phyloP scores from a whole-genome alignment of 192 early-diverging fungal genomes.

The Polychytrium aggregatum region DNA sequence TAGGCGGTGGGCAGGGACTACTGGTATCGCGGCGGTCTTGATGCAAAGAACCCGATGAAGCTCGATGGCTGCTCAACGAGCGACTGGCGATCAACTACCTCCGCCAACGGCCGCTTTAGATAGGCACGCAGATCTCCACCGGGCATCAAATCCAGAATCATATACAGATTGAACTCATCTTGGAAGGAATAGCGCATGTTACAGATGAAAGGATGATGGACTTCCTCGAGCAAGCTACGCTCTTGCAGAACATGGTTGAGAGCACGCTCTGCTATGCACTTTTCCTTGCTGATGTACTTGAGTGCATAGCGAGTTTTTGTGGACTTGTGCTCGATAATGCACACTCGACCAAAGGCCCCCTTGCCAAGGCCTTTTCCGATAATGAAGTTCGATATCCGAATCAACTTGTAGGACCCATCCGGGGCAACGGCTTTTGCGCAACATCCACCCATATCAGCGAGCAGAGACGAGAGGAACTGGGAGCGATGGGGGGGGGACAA shows the following conservation, averaged over 20 bases:
- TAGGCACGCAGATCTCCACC: conserved; percentile 37
- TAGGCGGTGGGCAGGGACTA: too few species aligned
- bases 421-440: too few species aligned
- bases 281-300: conserved; percentile 92
- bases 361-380: too few species aligned
- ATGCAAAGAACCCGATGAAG: too few species aligned
- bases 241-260: conserved; percentile 86
- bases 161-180: conserved; percentile 30
- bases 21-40: too few species aligned
- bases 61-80: too few species aligned
- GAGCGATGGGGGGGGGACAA: too few species aligned
- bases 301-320: conserved; percentile 72
- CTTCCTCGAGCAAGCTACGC: conserved; percentile 76
- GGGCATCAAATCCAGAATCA: conserved; percentile 35
- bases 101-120: conserved; percentile 16
- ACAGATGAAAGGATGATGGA: conserved; percentile 73
- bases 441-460: too few species aligned
- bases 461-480: too few species aligned
- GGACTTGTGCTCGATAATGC: conserved; percentile 79
- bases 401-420: too few species aligned
- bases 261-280: conserved; percentile 26
- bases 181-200: conserved; percentile 35
- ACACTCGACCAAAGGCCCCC: conserved; percentile 33
- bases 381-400: too few species aligned
- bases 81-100: too few species aligned